phyloP scores from a whole-genome alignment of 768 basidiomycete genomes.

The Obba rivulosa region DNA sequence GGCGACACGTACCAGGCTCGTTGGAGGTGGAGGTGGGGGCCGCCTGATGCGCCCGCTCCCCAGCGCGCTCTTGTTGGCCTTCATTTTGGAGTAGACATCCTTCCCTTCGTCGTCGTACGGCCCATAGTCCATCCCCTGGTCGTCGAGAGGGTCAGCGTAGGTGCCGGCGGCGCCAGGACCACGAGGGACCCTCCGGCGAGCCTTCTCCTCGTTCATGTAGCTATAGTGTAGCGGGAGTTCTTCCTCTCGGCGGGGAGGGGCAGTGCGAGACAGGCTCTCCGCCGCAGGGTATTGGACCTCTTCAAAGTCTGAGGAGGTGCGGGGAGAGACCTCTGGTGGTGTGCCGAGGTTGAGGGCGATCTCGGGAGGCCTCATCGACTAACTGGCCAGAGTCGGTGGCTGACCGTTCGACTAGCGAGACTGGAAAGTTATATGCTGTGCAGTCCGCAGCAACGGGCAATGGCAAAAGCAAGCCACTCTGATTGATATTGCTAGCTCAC shows the following conservation, averaged over 20 bases:
- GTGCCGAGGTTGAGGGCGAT: constrained; percentile 68
- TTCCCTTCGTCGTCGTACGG: constrained; percentile 62
- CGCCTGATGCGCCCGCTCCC: constrained; percentile 54
- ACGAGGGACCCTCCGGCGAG: constrained; percentile 40
- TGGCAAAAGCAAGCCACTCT: too few species aligned
- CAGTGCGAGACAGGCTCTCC: constrained; percentile 23
- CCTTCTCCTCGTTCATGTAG: constrained; percentile 46
- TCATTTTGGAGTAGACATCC: constrained; percentile 50
- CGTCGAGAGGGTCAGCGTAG: constrained; percentile 20
- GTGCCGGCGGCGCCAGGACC: constrained; percentile 27
- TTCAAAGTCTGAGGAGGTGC: constrained; percentile 66
- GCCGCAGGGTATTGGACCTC: constrained; percentile 54
- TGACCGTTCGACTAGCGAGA: too few species aligned
- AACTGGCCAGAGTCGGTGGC: background rate
- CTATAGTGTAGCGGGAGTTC: constrained; percentile 39
- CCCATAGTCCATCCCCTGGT: constrained; percentile 22
- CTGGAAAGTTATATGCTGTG: too few species aligned
- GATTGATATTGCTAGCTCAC: too few species aligned
- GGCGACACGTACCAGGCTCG: constrained; percentile 32
- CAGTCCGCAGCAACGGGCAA: too few species aligned
- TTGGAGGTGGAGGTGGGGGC: constrained; percentile 60
- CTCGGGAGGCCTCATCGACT: constrained; percentile 37
- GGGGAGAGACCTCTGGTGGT: constrained; percentile 41
- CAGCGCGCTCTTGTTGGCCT: constrained; percentile 21
- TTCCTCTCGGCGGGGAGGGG: constrained; percentile 28